These are phyloP conservation scores for Cordyceps javanica DNA, from an alignment of 2,329 filamentous ascomycete genomes.

Conservation along the genomic window DNA sequence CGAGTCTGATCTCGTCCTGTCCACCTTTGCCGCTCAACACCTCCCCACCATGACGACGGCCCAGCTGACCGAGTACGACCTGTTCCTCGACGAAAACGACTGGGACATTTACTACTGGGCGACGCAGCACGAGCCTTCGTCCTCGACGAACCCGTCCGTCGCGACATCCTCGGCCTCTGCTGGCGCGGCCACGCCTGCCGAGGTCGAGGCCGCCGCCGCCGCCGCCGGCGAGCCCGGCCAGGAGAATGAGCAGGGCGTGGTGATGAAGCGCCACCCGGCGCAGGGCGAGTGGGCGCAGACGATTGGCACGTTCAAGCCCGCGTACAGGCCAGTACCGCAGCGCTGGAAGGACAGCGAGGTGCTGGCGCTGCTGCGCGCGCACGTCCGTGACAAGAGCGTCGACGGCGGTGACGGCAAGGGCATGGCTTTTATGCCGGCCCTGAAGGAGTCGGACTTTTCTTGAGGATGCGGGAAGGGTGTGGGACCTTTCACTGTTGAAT, in stretches of 20 bases:
- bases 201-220: slow-evolving; percentile 17
- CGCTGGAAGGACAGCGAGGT: slow-evolving; percentile 84
- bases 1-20: slow-evolving; percentile 91
- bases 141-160: slow-evolving; percentile 32
- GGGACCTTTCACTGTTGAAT: neutral
- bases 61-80: slow-evolving; percentile 80
- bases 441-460: slow-evolving; percentile 22
- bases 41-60: slow-evolving; percentile 65
- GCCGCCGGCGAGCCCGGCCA: neutral
- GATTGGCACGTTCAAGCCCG: slow-evolving; percentile 86
- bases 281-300: slow-evolving; percentile 94
- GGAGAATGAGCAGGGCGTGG: slow-evolving; percentile 18
- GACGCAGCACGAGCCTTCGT: slow-evolving; percentile 64
- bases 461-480: neutral
- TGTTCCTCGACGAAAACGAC: slow-evolving; percentile 96
- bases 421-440: slow-evolving; percentile 53
- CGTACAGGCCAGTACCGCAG: slow-evolving; percentile 81
- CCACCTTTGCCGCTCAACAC: slow-evolving; percentile 82
- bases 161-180: slow-evolving; percentile 22
- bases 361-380: slow-evolving; percentile 66
- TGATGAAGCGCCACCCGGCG: slow-evolving; percentile 28
- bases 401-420: slow-evolving; percentile 35
- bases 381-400: slow-evolving; percentile 61
- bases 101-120: slow-evolving; percentile 99
- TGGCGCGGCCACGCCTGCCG: slow-evolving; percentile 19